Evolutionary conservation across 202 grass and related monocot species (phyloP), one percentile per base, ranked within the genome.

Genomic region (Elaeis oleifera): DNA sequence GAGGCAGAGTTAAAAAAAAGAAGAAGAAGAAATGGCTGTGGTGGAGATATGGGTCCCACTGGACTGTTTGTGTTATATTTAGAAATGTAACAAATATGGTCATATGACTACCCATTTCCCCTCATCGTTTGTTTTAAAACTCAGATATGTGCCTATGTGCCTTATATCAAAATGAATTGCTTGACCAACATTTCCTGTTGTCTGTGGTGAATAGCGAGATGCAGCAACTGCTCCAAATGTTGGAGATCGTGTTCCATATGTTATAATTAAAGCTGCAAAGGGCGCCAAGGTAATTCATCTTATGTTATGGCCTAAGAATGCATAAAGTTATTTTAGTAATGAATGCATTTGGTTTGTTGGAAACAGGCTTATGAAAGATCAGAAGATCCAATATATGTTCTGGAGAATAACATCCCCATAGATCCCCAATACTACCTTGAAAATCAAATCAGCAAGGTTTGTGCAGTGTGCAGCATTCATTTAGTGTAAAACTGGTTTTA

Each of bases 231-330:
- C 94, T 72, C 94, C 94, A 16, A 92, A 86, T 80, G 88, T 97
- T 59, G 94, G 94, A 61, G 94, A 97, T 23, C 94, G 88, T 54
- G 94, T 97, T 71, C 94, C 94, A 63, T 97, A 92, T 73, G 88
- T 97, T 27, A 97, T 97, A 74, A 89, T 97, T 55, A 97, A 97
- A 81, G 94, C 82, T 68, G 88, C 94, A 23, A 97, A 97, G 89
- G 84, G 88, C 24, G 88, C 94, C 69, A 97, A 92, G 84, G 94
- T 97, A 69, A 65, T 65, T 51, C 67, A 4, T n/a, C 26, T 18
- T 48, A n/a, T 63, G 20, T 15, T 65, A 31, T 65, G 36, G 36
- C 36, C 5, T 56, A 53, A 5, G 13, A 59, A 60, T 11, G 15
- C 1, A 6, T 26, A 4, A 16, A 28, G 19, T 39, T 64, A 21